Base-by-base conservation (phyloP, 2,329 filamentous ascomycete species). In the Trichoderma harzianum region DNA sequence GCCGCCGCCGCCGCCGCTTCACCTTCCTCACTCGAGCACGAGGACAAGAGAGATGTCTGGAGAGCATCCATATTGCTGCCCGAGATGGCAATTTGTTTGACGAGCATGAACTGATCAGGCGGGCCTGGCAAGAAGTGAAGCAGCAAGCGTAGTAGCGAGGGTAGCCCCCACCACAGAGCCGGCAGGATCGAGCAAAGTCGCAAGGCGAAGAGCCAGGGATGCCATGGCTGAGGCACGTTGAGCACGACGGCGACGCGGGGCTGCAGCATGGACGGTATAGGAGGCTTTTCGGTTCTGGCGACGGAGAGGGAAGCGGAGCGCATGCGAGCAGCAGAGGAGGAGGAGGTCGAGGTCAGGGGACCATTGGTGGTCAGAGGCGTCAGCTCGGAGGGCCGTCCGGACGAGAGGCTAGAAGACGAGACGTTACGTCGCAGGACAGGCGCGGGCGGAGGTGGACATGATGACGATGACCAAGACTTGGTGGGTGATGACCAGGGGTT, bases 211-310 rank as follows among this genome's bases (percentile, higher is more conserved):
- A 95, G 86, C 72, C 91, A 90, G 55, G 92, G 85, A 79, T 95
- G 91, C 91, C 92, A 95, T 73, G 86, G 86, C 74, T 86, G 86
- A 69, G 91, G 90, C 18, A 96, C 89, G 66, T 93, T 92, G 61
- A 95, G 86, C 36, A 93, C 88, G 76, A 94, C 92, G 74, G 93
- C 93, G 70, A 95, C 89, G 70, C 92, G 92, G 14, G 93, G 93
- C 78, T 94, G 92, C 57, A 94, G 85, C 67, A 91, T 83, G 18
- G 87, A 81, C 26, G 79, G 78, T 75, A 65, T 75, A 53, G 72
- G 70, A 43, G 73, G 61, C 26, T 69, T 47, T 34, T 21, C 47
- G 55, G 51, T 16, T 30, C 55, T 28, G 72, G n/a, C 18, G 62
- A n/a, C 14, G 61, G 7, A 21, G 43, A 30, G 18, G 43, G 18